Conservation (phyloP, 441 rosid genomes). For the Aquilaria agallochum region DNA sequence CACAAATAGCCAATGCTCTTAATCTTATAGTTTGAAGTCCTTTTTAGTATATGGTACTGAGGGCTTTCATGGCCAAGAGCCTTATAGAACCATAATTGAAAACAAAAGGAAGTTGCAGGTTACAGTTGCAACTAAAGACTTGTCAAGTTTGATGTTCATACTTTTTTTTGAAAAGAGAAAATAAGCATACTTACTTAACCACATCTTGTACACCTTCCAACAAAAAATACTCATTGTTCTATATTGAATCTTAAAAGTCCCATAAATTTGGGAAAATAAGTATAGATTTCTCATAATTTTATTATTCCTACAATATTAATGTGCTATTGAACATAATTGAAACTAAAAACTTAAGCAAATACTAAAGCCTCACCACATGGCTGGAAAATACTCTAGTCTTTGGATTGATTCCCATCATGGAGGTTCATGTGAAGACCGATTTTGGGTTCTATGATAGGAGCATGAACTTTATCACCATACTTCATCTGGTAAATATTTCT, state of each 20-base stretch:
- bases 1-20: not conserved
- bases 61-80: constrained; percentile 83
- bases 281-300: not conserved
- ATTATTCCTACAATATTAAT: not conserved
- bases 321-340: too few relatives aligned
- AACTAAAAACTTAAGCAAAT: not conserved
- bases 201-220: constrained; percentile 75
- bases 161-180: constrained; percentile 13
- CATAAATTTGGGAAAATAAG: constrained; percentile 14
- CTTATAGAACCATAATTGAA: constrained; percentile 64
- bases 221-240: constrained; percentile 68
- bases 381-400: constrained; percentile 70
- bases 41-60: constrained; percentile 62
- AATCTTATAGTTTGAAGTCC: constrained; percentile 75
- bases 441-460: constrained; percentile 83
- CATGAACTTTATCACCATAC: constrained; percentile 79
- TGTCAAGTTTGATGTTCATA: not conserved
- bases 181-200: constrained; percentile 56
- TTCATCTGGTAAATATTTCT: constrained; percentile 90
- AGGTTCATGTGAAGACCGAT: constrained; percentile 67
- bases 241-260: constrained; percentile 82
- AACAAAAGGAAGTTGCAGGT: constrained; percentile 5
- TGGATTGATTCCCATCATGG: constrained; percentile 80
- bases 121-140: constrained; percentile 7
- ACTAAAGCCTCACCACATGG: constrained; percentile 48